Conservation (phyloP, 345 rosid genomes). For the Pistacia atlantica region DNA sequence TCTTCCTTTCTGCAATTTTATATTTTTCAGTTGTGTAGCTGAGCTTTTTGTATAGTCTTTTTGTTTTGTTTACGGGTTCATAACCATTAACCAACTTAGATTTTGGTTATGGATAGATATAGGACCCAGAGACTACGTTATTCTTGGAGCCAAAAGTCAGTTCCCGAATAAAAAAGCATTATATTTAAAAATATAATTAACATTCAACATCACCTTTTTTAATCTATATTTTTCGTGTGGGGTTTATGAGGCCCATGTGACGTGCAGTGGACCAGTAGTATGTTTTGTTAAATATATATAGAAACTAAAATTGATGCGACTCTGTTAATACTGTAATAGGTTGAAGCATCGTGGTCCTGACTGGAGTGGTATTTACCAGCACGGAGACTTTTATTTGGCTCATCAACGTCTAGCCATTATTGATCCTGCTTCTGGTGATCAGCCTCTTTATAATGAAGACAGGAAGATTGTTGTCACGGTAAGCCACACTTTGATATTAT, state of each 20-base stretch:
- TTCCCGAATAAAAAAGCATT: not conserved
- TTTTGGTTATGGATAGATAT: not conserved
- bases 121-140: slow-evolving; percentile 11
- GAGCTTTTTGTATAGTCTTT: not conserved
- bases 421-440: slow-evolving; percentile 96
- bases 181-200: not conserved
- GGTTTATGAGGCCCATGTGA: not conserved
- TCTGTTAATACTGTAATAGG: slow-evolving; percentile 34
- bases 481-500: not conserved
- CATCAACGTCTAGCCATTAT: slow-evolving; percentile 93
- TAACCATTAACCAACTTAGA: not conserved
- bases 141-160: not conserved
- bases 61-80: not conserved
- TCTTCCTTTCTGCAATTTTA: not conserved
- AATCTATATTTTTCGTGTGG: not conserved
- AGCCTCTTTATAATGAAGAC: slow-evolving; percentile 92
- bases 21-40: not conserved
- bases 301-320: not conserved
- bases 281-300: too few species aligned
- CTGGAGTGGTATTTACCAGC: slow-evolving; percentile 93
- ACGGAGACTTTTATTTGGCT: slow-evolving; percentile 69
- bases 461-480: slow-evolving; percentile 81
- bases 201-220: not conserved
- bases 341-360: slow-evolving; percentile 99
- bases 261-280: not conserved